phyloP scores from a whole-genome alignment of 768 basidiomycete species.

The Trametopsis cervina region DNA sequence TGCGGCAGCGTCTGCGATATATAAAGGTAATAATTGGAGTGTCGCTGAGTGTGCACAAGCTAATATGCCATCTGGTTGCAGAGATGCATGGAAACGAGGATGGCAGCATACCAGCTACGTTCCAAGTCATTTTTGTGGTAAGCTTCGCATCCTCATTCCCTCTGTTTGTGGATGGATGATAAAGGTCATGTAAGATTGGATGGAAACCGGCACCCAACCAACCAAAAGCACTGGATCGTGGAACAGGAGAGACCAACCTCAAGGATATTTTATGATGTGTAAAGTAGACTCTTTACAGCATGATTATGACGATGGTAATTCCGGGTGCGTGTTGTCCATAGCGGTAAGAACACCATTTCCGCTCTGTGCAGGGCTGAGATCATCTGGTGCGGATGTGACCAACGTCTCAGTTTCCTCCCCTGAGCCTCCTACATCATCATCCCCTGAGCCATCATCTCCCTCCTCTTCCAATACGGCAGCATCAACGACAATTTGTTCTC shows the following conservation, averaged over 20 bases:
- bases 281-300: slow-evolving; percentile 17
- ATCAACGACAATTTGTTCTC: slow-evolving; percentile 11
- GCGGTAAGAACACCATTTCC: neutral
- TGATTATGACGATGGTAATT: slow-evolving; percentile 2
- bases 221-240: slow-evolving; percentile 58
- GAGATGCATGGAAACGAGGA: slow-evolving; percentile 82
- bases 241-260: slow-evolving; percentile 52
- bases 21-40: slow-evolving; percentile 54
- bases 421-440: slow-evolving; percentile 11
- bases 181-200: slow-evolving; percentile 65
- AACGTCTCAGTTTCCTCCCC: slow-evolving; percentile 6
- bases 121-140: slow-evolving; percentile 93
- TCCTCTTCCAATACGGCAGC: slow-evolving; percentile 17
- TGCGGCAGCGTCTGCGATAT: slow-evolving; percentile 87
- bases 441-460: slow-evolving; percentile 17
- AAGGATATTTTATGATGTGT: slow-evolving; percentile 46
- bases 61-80: slow-evolving; percentile 29
- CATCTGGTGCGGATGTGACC: neutral
- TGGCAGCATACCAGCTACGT: slow-evolving; percentile 87
- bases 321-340: slow-evolving; percentile 5
- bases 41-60: neutral
- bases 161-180: no score
- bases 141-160: no score
- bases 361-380: neutral
- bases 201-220: slow-evolving; percentile 73